Evolutionary conservation across 2,329 filamentous ascomycete genomes (phyloP), one percentile per base, ranked within the genome.

Genomic region (Bisporella sp.): DNA sequence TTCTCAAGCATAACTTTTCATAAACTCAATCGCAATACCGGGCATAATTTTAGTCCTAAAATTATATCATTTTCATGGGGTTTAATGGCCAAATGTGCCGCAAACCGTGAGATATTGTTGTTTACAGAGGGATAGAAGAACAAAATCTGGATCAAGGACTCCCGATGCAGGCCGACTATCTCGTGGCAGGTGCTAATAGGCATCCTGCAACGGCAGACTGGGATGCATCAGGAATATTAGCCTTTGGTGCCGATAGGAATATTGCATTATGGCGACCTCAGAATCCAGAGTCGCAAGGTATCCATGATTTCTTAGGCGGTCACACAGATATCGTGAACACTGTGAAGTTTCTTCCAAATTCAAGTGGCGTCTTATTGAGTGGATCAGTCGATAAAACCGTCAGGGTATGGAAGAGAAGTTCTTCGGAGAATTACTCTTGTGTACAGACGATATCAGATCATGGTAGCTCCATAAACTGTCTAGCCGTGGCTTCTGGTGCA

Each of bases 151-250:
- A 21, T 21, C 21, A 21, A 21, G 21, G 21, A 21, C 21, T 21
- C n/a, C 35, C 8, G 35, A 37, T 37, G 35, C 52, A 33, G 29
- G 39, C 57, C 33, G 58, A 63, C 37, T 66, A 67, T 53, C 56
- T 66, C 32, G 59, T 89, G 44, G 82, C 85, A 55, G 93, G 93
- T 54, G 92, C 89, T 44, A 99, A 97, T 68, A 79, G 92, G 61
- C 89, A 97, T 62, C 87, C 92, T 13, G 84, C 85, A 12, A 87
- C 89, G 31, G 91, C 92, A 31, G 92, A 97, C 71, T 99, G 93
- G 93, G 82, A 87, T 64, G 71, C 77, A 56, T 72, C 73, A 21
- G 87, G 86, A 7, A 66, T 90, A 42, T 74, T 99, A 48, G 93
- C 90, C 31, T 99, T 89, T 71, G 93, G 93, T 32, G 85, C 91